Evolutionary conservation across 2,329 filamentous ascomycete species (phyloP).

Genomic region (Penicillium hesseltinei): DNA sequence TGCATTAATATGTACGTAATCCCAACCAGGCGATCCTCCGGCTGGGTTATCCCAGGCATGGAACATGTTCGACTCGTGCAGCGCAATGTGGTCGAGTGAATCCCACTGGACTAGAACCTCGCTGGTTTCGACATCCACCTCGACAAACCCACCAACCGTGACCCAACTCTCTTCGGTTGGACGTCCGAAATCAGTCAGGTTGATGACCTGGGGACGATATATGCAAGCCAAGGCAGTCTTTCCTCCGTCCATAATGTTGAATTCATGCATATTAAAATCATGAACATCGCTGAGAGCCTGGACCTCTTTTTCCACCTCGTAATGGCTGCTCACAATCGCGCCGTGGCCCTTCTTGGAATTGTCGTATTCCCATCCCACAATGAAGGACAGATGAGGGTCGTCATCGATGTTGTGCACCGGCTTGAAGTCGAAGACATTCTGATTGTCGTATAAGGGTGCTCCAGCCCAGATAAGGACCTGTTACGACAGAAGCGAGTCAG

Average conservation of each 20-base stretch:
- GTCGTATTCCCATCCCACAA: constrained; percentile 34
- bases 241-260: constrained; percentile 39
- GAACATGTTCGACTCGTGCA: constrained; percentile 34
- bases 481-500: constrained; percentile 9
- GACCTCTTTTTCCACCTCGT: constrained; percentile 45
- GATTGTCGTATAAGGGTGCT: constrained; percentile 47
- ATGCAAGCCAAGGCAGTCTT: constrained; percentile 34
- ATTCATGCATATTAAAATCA: constrained; percentile 44
- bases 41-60: constrained; percentile 16
- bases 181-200: constrained; percentile 32
- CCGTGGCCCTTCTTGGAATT: constrained; percentile 46
- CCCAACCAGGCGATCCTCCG: constrained; percentile 27
- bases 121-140: constrained; percentile 38
- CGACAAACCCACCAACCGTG: constrained; percentile 38
- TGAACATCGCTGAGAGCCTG: constrained; percentile 27
- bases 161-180: constrained; percentile 34
- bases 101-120: constrained; percentile 40
- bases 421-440: constrained; percentile 49
- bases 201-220: constrained; percentile 23
- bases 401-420: constrained; percentile 46
- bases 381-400: constrained; percentile 49
- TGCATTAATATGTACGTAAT: constrained; percentile 42
- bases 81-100: constrained; percentile 31
- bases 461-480: constrained; percentile 51
- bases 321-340: constrained; percentile 49